These are phyloP conservation scores for Alternaria alternata DNA, from an alignment of 2,329 filamentous ascomycete genomes.

Conservation along the genomic window DNA sequence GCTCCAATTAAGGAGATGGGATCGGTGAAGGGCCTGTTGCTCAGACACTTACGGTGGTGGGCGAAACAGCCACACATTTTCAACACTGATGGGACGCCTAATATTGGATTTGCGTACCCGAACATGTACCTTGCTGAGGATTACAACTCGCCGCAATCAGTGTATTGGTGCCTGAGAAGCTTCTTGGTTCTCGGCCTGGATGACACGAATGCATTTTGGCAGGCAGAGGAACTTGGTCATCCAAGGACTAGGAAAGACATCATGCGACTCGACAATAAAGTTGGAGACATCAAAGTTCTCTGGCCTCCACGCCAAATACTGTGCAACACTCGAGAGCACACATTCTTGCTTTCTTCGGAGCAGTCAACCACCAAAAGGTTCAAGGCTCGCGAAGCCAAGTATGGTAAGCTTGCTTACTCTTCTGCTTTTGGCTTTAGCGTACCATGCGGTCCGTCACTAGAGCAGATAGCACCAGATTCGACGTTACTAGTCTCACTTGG, in stretches of 20 bases:
- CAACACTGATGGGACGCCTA: slow-evolving; percentile 59
- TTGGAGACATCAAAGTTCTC: slow-evolving; percentile 10
- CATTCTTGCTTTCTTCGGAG: slow-evolving; percentile 41
- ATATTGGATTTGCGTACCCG: slow-evolving; percentile 56
- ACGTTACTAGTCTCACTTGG: slow-evolving; percentile 33
- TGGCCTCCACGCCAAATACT: slow-evolving; percentile 56
- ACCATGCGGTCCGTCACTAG: slow-evolving; percentile 48
- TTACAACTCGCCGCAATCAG: slow-evolving; percentile 65
- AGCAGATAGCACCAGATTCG: slow-evolving; percentile 53
- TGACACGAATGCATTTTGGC: slow-evolving; percentile 57
- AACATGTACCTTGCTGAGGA: slow-evolving; percentile 66
- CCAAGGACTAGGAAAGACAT: slow-evolving; percentile 33
- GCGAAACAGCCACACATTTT: slow-evolving; percentile 54
- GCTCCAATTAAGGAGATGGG: slow-evolving; percentile 51
- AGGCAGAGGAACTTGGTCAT: slow-evolving; percentile 43
- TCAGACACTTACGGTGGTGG: slow-evolving; percentile 63
- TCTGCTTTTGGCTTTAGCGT: slow-evolving; percentile 51
- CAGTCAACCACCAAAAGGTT: slow-evolving; percentile 48
- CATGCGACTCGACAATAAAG: slow-evolving; percentile 12
- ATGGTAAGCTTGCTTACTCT: slow-evolving; percentile 46
- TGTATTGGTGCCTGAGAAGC: slow-evolving; percentile 63
- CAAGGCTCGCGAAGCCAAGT: slow-evolving; percentile 48
- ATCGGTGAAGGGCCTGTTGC: slow-evolving; percentile 58
- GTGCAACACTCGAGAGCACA: slow-evolving; percentile 49
- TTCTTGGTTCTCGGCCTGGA: slow-evolving; percentile 55